These are phyloP conservation scores for Entomortierella chlamydospora DNA, from an alignment of 192 early-diverging fungal genomes.

Conservation along the genomic window DNA sequence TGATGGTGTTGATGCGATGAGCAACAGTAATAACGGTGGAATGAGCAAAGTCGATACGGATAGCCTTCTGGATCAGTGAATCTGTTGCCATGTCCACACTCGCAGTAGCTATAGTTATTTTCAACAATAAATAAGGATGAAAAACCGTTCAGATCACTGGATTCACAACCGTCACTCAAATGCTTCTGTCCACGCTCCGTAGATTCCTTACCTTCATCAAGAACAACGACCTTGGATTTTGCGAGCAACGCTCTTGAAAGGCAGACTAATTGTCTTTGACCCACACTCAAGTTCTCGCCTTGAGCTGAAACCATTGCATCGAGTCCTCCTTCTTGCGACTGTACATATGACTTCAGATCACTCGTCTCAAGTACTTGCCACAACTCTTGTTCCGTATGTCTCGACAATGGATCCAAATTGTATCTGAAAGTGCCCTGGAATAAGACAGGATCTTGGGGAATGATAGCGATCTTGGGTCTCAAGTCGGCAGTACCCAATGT, in stretches of 20 bases:
- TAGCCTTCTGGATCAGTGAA: constrained; percentile 75
- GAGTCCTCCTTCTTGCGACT: constrained; percentile 71
- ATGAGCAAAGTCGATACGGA: constrained; percentile 71
- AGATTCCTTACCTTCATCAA: constrained; percentile 86
- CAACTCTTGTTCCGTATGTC: constrained; percentile 66
- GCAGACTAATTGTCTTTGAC: constrained; percentile 81
- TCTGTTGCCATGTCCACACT: constrained; percentile 87
- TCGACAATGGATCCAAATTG: constrained; percentile 67
- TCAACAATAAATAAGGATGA: too few species aligned
- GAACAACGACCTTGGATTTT: constrained; percentile 78
- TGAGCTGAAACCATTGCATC: constrained; percentile 79
- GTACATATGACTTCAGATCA: constrained; percentile 75
- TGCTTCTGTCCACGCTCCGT: too few species aligned
- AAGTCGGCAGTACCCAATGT: constrained; percentile 79
- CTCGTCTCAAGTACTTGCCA: constrained; percentile 79
- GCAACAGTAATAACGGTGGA: constrained; percentile 80
- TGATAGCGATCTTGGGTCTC: constrained; percentile 81
- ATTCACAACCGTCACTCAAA: too few species aligned
- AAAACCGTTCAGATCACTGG: too few species aligned
- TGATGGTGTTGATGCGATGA: constrained; percentile 78
- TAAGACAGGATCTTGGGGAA: constrained; percentile 81
- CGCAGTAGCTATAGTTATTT: constrained; percentile 73
- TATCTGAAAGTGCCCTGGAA: constrained; percentile 67
- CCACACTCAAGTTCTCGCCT: constrained; percentile 87
- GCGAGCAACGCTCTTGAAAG: constrained; percentile 74